Base-by-base conservation (phyloP, 768 basidiomycete genomes). In the Pleurotus giganteus region DNA sequence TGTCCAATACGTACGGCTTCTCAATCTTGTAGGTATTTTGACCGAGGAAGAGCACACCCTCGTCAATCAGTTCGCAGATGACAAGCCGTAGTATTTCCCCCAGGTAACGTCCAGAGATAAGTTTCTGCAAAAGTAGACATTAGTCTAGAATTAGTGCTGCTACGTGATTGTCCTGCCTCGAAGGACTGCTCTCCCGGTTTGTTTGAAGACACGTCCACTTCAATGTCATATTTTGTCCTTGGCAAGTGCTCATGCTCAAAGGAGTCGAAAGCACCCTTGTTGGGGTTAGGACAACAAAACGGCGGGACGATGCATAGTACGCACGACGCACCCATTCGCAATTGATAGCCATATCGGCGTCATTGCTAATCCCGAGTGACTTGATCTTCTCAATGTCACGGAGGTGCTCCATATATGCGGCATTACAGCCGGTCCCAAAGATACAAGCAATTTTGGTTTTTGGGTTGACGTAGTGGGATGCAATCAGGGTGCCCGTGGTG, bases 1-100 rank as follows among this genome's bases (percentile, higher is more conserved):
- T 99, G 69, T 99, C 96, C 63, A 99, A 86, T 26, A 82, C 86
- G 68, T 94, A 94, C 17, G 94, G 84, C 60, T 82, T 91, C 72
- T 98, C 95, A 34, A 99, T 83, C 77, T 98, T 98, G 82, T 98
- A 98, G 1, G 96, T 97, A 69, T 96, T 93, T 72, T 99, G 96
- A 23, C 97, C 95, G 27, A 97, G 82, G 85, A 99, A 99, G 51
- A 99, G 82, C 17, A 95, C 90, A 71, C 96, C 97, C 61, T 94
- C 89, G 66, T 97, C 95, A 66, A 97, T 94, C 46, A 99, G 85
- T 69, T 99, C 96, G 66, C 88, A 91, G 56, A 99, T 82, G 61
- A 98, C 88, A 26, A 98, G 77, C n/a, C 96, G 88, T 61, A 98
- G 80, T 62, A 98, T 94, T 73, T 99, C 96, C 57, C 96, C 96